Base-by-base conservation (phyloP, 2,329 filamentous ascomycete genomes). In the Bertia moriformis region DNA sequence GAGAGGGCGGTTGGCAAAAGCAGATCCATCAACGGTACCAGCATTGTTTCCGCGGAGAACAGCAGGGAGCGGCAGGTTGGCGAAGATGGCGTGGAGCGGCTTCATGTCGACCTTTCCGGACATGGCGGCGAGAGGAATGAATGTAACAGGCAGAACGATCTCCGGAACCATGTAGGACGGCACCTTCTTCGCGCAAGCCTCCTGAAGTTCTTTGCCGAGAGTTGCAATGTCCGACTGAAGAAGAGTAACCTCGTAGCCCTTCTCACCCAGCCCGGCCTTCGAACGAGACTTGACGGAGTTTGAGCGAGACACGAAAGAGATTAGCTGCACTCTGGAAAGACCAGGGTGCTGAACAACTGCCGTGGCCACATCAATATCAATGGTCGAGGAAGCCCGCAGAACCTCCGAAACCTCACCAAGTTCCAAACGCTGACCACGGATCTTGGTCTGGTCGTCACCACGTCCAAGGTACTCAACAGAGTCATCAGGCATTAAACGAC, bases 81-180 rank as follows among this genome's bases (percentile, higher is more conserved):
- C 12, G 15, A 35, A 35, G 32, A 35, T 10, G 32, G 10, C 15
- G 10, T 35, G 32, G 10, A 35, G 32, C 10, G 10, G 10, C 17
- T 35, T 35, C 10, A 17, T 35, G 15, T 35, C 17, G 12, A 15
- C 32, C 15, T 35, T 35, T 7, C 32, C 32, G 15, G 32, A 35
- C 32, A 35, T 35, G 10, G 32, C 10, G 7, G 32, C 32, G 10
- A 35, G 15, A 7, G 32, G 32, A 15, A 35, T 35, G 7, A 7
- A 17, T 10, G 32, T 35, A 15, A 35, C 15, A 14, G 32, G 32
- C 15, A 35, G 32, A 18, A 48, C 18, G 35, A 49, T 39, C 12
- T 41, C 40, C 33, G 47, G 47, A 2, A 49, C 45, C 47, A 49
- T 49, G 35, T 47, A 49, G 12, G 42, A 43, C 1, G 47, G 46